Base-by-base conservation (phyloP, 768 basidiomycete species). In the Rhodocollybia butyracea region DNA sequence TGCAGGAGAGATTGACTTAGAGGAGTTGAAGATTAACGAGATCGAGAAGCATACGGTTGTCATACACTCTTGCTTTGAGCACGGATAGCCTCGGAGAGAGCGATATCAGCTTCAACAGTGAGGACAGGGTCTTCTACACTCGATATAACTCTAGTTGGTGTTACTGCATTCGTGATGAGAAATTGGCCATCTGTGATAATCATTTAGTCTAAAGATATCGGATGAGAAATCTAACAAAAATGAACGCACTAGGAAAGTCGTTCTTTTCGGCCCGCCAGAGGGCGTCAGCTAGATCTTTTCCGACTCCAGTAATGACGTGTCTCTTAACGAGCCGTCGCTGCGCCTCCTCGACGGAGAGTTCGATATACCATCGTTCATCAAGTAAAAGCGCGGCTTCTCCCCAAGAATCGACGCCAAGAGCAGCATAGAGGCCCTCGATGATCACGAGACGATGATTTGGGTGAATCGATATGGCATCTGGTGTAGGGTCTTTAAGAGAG, bases 361-460 rank as follows among this genome's bases (percentile, higher is more conserved):
- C 72, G 27, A 97, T 69, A 71, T 84, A 87, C 80, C 91, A 89
- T 10, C 90, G 75, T 63, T 94, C 89, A 64, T 96, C 89, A 56
- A 95, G 73, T 52, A 82, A 63, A 17, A 71, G 64, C 0, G 83
- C 81, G 1, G 86, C 90, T 13, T 79, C 76, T 1, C 64, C 67
- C 95, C 95, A 97, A 0, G 88, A 86, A 0, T 80, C 72, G 22
- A 85, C 70, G n/a, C 82, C 75, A 27, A 97, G 78, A 61, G 92
- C 83, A 2, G 85, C 78, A 68, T 98, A 97, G n/a, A 97, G 70
- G 0, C 95, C 94, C 70, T 98, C 95, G 59, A 98, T 81, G 57
- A 98, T 67, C 40, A 97, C 78, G 52, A 98, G 81, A 12, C 89
- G 84, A 62, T 95, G 88, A 30, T 74, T 63, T 0, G 86, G 81